Percentiles rank a stretch among this genome's conserved stretches.
These are phyloP conservation scores for Tolypocladium capitatum DNA, from an alignment of 2,329 filamentous ascomycete genomes.

Conservation along the genomic window DNA sequence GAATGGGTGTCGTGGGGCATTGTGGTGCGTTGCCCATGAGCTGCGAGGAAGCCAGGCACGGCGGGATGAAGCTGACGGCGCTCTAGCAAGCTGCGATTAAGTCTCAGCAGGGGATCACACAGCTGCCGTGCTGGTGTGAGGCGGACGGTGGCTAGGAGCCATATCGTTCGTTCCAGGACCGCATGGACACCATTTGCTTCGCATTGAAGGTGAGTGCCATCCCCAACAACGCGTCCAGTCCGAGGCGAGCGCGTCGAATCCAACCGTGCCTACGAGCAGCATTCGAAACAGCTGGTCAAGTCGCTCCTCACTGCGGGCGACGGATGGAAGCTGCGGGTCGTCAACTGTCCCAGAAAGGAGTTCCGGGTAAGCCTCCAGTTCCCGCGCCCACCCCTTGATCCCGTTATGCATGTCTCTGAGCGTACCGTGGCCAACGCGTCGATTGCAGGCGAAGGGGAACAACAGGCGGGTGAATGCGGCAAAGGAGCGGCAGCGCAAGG, in stretches of 20 bases:
- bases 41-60: background rate
- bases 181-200: constrained; percentile 13
- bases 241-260: background rate
- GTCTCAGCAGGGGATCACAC: constrained; percentile 13
- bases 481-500: background rate
- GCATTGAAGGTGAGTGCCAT: constrained; percentile 6
- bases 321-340: constrained; percentile 12
- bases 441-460: constrained; percentile 1
- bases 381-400: background rate
- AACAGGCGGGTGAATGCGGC: constrained; percentile 1
- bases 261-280: background rate
- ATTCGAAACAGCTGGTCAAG: constrained; percentile 16
- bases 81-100: constrained; percentile 8
- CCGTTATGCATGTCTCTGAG: background rate
- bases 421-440: background rate
- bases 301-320: constrained; percentile 11
- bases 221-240: background rate
- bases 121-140: constrained; percentile 12
- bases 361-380: constrained; percentile 6
- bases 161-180: constrained; percentile 10
- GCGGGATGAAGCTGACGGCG: background rate
- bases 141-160: constrained; percentile 17
- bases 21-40: constrained; percentile 5
- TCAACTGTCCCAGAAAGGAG: constrained; percentile 13
- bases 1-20: constrained; percentile 13